These are phyloP conservation scores for Monosporascus sp. DNA, from an alignment of 2,329 filamentous ascomycete genomes.

Conservation along the genomic window DNA sequence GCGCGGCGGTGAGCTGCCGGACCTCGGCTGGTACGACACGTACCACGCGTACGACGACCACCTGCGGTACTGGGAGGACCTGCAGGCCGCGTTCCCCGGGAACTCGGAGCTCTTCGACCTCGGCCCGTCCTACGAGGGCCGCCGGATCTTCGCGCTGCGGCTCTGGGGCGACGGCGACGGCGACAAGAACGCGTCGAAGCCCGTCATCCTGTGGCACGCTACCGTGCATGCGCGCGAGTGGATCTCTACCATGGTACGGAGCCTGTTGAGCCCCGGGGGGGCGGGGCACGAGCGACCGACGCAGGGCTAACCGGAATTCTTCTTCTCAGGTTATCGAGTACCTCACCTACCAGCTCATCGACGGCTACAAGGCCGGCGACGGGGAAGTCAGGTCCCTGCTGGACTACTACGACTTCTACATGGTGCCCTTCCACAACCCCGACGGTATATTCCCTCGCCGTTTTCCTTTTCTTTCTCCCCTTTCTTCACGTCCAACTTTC, in stretches of 20 bases:
- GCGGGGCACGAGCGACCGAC: background rate
- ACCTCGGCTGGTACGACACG: conserved; percentile 37
- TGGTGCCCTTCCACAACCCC: conserved; percentile 58
- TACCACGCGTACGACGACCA: conserved; percentile 50
- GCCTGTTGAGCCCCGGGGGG: conserved; percentile 11
- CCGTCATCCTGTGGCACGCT: conserved; percentile 44
- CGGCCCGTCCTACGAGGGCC: conserved; percentile 40
- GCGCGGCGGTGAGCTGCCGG: background rate
- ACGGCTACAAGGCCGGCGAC: conserved; percentile 33
- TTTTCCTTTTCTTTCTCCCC: background rate
- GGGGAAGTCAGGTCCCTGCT: conserved; percentile 36
- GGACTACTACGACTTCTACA: conserved; percentile 59
- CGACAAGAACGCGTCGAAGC: conserved; percentile 31
- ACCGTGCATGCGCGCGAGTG: conserved; percentile 51
- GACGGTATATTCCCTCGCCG: conserved; percentile 39
- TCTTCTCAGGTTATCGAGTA: conserved; percentile 37
- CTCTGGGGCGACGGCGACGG: conserved; percentile 38
- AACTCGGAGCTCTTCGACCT: conserved; percentile 42
- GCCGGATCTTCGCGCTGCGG: conserved; percentile 53
- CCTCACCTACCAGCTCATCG: conserved; percentile 39
- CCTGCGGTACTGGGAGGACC: conserved; percentile 36
- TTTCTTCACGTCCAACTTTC: background rate
- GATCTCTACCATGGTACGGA: conserved; percentile 54
- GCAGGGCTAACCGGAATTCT: background rate
- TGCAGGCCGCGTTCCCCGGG: conserved; percentile 35